Conservation (phyloP, 257 asterid genomes). For the Linaria vulgaris region DNA sequence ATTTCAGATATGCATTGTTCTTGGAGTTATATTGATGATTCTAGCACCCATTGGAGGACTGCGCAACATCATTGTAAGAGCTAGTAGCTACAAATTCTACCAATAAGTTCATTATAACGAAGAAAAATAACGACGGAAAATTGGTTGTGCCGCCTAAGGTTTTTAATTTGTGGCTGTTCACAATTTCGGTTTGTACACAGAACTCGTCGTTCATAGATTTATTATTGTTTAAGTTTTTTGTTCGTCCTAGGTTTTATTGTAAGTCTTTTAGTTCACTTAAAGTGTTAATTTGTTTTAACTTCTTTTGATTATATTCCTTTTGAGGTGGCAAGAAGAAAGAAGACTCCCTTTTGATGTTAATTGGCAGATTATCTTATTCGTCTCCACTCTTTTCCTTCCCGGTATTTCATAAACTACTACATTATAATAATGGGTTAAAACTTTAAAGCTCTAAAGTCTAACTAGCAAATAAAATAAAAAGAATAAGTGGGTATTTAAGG, state of each 20-base stretch:
- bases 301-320: neutral
- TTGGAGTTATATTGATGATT: conserved; percentile 40
- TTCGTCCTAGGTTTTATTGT: too few relatives aligned
- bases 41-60: conserved; percentile 60
- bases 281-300: neutral
- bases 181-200: neutral
- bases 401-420: too few relatives aligned
- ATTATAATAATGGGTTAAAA: too few relatives aligned
- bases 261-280: neutral
- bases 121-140: neutral
- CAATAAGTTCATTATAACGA: conserved; percentile 27
- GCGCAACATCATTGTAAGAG: conserved; percentile 47
- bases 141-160: neutral
- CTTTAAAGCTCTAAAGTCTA: too few relatives aligned
- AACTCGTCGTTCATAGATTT: too few relatives aligned
- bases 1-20: conserved; percentile 40
- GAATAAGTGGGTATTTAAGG: too few relatives aligned
- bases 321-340: too few relatives aligned
- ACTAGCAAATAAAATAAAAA: too few relatives aligned
- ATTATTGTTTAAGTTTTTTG: too few relatives aligned
- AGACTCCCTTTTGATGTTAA: too few relatives aligned
- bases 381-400: too few relatives aligned
- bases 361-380: too few relatives aligned
- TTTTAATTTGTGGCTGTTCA: neutral
- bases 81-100: conserved; percentile 48